Base-by-base conservation (phyloP, 1,284 basidiomycete genomes). In the Porodaedalea pini region DNA sequence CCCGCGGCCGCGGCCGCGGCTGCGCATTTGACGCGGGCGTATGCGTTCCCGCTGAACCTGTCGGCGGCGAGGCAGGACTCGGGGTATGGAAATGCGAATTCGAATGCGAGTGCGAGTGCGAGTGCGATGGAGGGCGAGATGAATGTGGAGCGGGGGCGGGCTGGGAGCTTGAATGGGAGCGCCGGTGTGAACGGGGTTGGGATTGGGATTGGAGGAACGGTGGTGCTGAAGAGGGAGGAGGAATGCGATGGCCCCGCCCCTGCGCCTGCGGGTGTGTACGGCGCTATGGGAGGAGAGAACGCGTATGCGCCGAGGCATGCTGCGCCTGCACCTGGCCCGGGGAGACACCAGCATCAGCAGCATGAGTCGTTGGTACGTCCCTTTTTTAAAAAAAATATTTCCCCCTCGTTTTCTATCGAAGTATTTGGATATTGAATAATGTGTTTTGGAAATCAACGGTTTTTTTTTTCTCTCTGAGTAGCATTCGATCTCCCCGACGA, bases 301-400 rank as follows among this genome's bases (percentile, higher is more conserved):
- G 39, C 23, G 31, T 47, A 47, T 47, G 25, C 45, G 21, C 45
- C 45, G 8, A 47, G 45, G n/a, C 45, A 47, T 31, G 27, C 45
- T n/a, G n/a, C n/a, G n/a, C n/a, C n/a, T n/a, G n/a, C n/a, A n/a
- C n/a, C n/a, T n/a, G n/a, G n/a, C 11, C 25, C 29, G 7, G 45
- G 45, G 17, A 25, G 45, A n/a, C n/a, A n/a, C n/a, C n/a, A n/a
- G 27, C 45, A 47, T n/a, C 45, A 47, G 27, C 45, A 47, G 2
- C 45, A 47, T 15, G 39, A 41, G 25, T 41, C 51, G 23, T 27
- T 52, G 36, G 51, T 52, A 40, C 37, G 51, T 52, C 4, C 7
- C 11, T 52, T 21, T 40, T 41, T 31, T 29, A n/a, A n/a, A n/a
- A n/a, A n/a, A n/a, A n/a, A n/a, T n/a, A n/a, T n/a, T n/a, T n/a